A percentile compares a stretch with the other conserved stretches of the same genome.
Conservation (phyloP, 331 rosid genomes). For the Ulmus americana region DNA sequence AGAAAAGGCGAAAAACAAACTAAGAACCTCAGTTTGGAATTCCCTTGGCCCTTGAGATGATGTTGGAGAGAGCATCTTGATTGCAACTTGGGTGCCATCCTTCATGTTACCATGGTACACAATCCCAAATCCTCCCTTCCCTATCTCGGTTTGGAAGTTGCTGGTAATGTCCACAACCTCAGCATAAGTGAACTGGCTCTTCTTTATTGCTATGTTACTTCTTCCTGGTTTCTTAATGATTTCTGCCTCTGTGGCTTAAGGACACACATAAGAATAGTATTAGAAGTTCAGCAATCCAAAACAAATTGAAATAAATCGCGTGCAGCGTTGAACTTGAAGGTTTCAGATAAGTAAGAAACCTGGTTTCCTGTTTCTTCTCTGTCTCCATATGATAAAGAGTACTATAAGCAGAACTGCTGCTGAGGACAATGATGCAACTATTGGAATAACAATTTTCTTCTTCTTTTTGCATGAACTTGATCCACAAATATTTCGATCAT, state of each 20-base stretch:
- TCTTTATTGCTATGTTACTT: constrained; percentile 40
- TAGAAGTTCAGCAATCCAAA: background rate
- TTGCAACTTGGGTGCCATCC: constrained; percentile 57
- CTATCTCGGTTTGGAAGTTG: constrained; percentile 41
- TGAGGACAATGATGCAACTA: constrained; percentile 39
- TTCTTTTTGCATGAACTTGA: constrained; percentile 31
- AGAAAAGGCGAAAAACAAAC: background rate
- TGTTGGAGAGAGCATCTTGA: constrained; percentile 59
- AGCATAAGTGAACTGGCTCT: constrained; percentile 40
- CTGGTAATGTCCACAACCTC: constrained; percentile 54
- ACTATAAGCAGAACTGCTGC: constrained; percentile 30
- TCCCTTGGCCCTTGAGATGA: constrained; percentile 74
- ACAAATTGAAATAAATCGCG: too few species aligned
- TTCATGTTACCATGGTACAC: constrained; percentile 52
- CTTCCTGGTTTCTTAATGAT: constrained; percentile 25
- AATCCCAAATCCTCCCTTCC: constrained; percentile 75
- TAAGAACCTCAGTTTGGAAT: constrained; percentile 65
- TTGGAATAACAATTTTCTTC: constrained; percentile 39
- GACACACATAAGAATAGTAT: background rate
- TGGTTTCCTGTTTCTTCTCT: constrained; percentile 30
- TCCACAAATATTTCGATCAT: constrained; percentile 37
- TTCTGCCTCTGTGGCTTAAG: constrained; percentile 25
- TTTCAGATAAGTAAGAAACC: constrained; percentile 26
- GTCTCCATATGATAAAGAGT: constrained; percentile 30
- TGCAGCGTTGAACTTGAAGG: background rate